phyloP scores from a whole-genome alignment of 2,329 filamentous ascomycete species.

The Nothomitra cinnamomea region DNA sequence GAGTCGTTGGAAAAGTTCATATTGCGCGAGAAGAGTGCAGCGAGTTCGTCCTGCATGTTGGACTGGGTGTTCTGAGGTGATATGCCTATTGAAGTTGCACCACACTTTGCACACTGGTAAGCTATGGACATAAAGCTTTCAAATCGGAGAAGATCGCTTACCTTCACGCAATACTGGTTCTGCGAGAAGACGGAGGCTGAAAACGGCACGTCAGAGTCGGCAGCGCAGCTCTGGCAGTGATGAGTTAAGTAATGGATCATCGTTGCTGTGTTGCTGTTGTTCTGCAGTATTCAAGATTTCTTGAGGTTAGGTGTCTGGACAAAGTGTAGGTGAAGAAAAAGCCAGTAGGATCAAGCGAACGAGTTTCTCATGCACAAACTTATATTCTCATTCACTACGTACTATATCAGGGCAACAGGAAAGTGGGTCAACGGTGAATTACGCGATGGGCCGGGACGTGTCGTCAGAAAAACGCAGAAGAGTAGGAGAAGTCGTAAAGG shows the following conservation, averaged over 20 bases:
- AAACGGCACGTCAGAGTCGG: slow-evolving; percentile 21
- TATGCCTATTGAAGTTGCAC: slow-evolving; percentile 20
- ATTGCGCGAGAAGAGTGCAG: slow-evolving; percentile 61
- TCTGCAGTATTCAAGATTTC: background rate
- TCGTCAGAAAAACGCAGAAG: background rate
- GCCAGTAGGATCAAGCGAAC: background rate
- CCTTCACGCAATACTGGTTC: slow-evolving; percentile 24
- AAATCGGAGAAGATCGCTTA: slow-evolving; percentile 13
- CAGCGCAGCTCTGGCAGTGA: slow-evolving; percentile 23
- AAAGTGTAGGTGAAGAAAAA: background rate
- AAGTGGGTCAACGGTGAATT: no score
- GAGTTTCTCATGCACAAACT: background rate
- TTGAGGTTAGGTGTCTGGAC: slow-evolving; percentile 2
- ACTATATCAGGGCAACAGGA: background rate
- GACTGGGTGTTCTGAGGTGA: background rate
- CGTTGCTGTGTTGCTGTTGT: background rate
- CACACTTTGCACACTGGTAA: slow-evolving; percentile 23
- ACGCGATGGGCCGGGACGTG: no score
- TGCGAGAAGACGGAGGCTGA: slow-evolving; percentile 21
- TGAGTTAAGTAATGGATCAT: slow-evolving; percentile 11
- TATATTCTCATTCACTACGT: slow-evolving; percentile 1
- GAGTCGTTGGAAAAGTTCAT: slow-evolving; percentile 39
- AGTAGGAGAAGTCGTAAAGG: background rate
- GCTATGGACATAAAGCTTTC: slow-evolving; percentile 8
- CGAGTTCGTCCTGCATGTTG: slow-evolving; percentile 57